Conservation (phyloP, 495 filamentous ascomycete species). For the Letharia lupina region DNA sequence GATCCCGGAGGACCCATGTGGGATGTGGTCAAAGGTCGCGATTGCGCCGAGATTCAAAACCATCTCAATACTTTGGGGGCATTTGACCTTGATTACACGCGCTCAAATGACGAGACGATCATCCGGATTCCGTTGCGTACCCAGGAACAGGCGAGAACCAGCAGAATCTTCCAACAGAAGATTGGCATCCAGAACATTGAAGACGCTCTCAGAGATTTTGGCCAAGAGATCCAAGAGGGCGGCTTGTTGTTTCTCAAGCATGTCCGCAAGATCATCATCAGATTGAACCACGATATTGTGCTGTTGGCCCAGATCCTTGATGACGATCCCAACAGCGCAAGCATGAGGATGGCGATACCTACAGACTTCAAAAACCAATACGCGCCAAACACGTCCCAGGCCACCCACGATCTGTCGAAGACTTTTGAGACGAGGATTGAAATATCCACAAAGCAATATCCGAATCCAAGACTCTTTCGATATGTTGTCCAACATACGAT, state of each 20-base stretch:
- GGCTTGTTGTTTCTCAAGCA: slow-evolving; percentile 35
- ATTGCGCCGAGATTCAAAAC: slow-evolving; percentile 29
- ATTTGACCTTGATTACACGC: slow-evolving; percentile 19
- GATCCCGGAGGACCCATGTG: slow-evolving; percentile 34
- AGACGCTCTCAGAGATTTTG: slow-evolving; percentile 30
- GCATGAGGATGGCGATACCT: slow-evolving; percentile 1
- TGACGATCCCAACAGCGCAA: background rate
- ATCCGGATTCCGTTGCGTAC: slow-evolving; percentile 40
- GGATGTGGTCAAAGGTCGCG: slow-evolving; percentile 29
- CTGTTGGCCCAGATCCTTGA: slow-evolving; percentile 22
- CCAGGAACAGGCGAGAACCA: slow-evolving; percentile 26
- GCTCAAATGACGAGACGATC: slow-evolving; percentile 33
- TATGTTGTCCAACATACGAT: slow-evolving; percentile 32
- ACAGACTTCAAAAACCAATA: slow-evolving; percentile 16
- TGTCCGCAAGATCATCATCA: slow-evolving; percentile 28
- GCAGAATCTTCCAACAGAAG: slow-evolving; percentile 27
- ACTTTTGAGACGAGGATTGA: slow-evolving; percentile 20
- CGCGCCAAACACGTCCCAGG: background rate
- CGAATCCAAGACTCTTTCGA: background rate
- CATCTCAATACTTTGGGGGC: slow-evolving; percentile 32
- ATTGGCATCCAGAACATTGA: slow-evolving; percentile 27
- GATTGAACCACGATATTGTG: slow-evolving; percentile 24
- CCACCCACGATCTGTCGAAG: slow-evolving; percentile 12
- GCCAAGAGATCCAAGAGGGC: slow-evolving; percentile 29
- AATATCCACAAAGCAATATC: slow-evolving; percentile 3